Conservation (phyloP, 371 early-diverging fungal genomes). For the Capillidium heterosporum region DNA sequence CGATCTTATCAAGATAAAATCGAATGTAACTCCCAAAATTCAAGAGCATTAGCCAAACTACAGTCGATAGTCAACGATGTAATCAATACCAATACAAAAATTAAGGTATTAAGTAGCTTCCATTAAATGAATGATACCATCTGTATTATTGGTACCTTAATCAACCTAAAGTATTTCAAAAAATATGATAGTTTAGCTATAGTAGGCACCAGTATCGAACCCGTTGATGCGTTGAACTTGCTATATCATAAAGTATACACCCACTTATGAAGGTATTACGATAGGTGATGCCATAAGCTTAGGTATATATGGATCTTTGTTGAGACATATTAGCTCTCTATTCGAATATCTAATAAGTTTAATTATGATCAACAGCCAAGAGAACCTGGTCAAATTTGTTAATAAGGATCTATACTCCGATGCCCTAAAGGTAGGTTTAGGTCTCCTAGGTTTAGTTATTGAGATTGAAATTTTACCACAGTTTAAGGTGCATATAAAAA, state of each 20-base stretch:
- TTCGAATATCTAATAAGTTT: not conserved
- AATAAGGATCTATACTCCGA: too few relatives aligned
- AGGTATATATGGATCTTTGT: conserved; percentile 2
- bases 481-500: too few relatives aligned
- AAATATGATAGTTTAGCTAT: not conserved
- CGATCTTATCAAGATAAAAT: not conserved
- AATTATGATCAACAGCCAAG: not conserved
- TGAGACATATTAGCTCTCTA: not conserved
- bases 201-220: not conserved
- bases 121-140: not conserved
- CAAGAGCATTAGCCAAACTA: not conserved
- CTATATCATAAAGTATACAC: not conserved
- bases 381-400: too few relatives aligned
- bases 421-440: too few relatives aligned
- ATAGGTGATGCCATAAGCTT: not conserved
- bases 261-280: not conserved
- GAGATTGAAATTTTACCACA: too few relatives aligned
- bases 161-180: not conserved
- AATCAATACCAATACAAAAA: not conserved
- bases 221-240: not conserved
- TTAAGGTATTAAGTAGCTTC: not conserved
- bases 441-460: too few relatives aligned
- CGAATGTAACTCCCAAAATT: not conserved
- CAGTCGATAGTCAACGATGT: not conserved
- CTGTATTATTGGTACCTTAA: not conserved